Conservation (phyloP, 352 stramenopile species). For the Pythium volutum region DNA sequence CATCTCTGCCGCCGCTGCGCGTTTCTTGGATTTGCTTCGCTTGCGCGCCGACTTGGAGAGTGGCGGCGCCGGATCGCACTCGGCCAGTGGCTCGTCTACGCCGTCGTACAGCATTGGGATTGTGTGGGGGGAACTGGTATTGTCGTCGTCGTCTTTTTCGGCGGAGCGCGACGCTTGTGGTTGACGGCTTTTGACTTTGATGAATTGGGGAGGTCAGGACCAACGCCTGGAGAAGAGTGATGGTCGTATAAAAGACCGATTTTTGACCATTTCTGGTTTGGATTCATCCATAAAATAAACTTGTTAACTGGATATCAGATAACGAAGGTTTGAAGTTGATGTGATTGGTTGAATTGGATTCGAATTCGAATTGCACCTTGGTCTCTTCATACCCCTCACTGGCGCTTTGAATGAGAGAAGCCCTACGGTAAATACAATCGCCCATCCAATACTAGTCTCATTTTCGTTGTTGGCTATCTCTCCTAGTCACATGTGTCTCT, state of each 20-base stretch:
- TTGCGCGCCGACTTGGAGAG: constrained; percentile 12
- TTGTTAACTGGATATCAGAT: background rate
- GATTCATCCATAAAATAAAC: background rate
- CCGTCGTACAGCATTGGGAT: constrained; percentile 5
- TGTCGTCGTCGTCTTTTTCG: background rate
- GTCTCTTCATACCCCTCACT: no score
- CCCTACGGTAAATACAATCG: no score
- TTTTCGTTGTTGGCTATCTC: no score
- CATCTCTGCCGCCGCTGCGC: background rate
- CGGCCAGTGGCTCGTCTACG: background rate
- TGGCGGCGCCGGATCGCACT: background rate
- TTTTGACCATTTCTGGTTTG: background rate
- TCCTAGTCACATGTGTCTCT: no score
- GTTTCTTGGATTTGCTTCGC: constrained; percentile 15
- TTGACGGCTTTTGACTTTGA: no score
- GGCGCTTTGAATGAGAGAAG: no score
- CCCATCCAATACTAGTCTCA: no score
- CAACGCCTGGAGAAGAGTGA: constrained; percentile 9
- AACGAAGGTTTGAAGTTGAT: background rate
- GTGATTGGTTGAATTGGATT: constrained; percentile 3
- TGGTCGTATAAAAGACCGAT: background rate
- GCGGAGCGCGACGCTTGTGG: background rate
- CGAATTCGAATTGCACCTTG: background rate
- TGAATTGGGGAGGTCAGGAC: background rate
- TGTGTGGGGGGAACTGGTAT: background rate